Evolutionary conservation across 306 rosid species (phyloP).

Genomic region (Corylus americana): DNA sequence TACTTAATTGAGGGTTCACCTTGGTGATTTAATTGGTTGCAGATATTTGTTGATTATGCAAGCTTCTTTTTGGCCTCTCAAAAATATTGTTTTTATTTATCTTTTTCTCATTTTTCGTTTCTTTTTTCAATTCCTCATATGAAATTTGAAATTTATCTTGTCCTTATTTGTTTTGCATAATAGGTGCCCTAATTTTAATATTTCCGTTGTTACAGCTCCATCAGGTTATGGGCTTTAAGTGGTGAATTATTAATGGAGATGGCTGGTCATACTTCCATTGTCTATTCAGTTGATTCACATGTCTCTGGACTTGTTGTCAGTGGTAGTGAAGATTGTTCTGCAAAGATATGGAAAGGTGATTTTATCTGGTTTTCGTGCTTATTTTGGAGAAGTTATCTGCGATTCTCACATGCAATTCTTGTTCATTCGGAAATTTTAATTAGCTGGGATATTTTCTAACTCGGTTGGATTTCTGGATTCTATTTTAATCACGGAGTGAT

Average conservation of each 20-base stretch:
- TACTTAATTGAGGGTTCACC: background rate
- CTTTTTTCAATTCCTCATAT: background rate
- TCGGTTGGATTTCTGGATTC: background rate
- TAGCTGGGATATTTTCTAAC: background rate
- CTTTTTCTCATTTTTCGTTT: background rate
- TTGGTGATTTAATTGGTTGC: conserved; percentile 5
- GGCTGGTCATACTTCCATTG: conserved; percentile 93
- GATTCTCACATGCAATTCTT: background rate
- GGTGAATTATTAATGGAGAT: conserved; percentile 85
- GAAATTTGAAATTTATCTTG: background rate
- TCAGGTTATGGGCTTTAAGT: conserved; percentile 82
- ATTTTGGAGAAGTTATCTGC: conserved; percentile 2
- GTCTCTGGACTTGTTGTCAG: conserved; percentile 85
- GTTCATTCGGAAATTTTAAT: background rate
- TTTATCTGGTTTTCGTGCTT: conserved; percentile 26
- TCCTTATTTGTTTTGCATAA: background rate
- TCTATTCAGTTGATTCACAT: conserved; percentile 91
- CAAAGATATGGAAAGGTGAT: conserved; percentile 95
- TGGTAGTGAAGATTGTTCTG: conserved; percentile 84
- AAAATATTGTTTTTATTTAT: background rate
- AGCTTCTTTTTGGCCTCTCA: conserved; percentile 2
- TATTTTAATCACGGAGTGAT: background rate
- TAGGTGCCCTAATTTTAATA: conserved; percentile 6
- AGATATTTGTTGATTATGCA: background rate
- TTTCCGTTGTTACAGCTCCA: conserved; percentile 59